phyloP scores from a whole-genome alignment of 2,329 filamentous ascomycete species.

The Conoideocrella luteorostrata region DNA sequence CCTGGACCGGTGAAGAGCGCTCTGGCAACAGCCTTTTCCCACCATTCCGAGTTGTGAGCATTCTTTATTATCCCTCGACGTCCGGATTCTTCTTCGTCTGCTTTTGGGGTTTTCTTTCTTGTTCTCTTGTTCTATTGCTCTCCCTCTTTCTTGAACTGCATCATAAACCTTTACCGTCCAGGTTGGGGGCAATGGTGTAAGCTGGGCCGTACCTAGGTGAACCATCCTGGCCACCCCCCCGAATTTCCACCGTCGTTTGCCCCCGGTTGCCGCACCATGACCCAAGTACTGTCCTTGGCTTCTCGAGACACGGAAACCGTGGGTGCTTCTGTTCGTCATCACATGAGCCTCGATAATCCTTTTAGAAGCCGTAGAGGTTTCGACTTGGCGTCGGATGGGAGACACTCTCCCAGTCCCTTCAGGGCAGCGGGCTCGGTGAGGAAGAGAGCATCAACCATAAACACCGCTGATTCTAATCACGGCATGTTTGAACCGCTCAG shows the following conservation, averaged over 20 bases:
- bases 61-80: conserved; percentile 10
- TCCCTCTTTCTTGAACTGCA: neutral
- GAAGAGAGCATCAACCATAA: conserved; percentile 42
- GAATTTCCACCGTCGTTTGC: conserved; percentile 4
- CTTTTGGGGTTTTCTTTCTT: neutral
- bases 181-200: conserved; percentile 4
- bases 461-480: conserved; percentile 37
- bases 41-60: conserved; percentile 5
- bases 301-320: conserved; percentile 17
- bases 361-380: conserved; percentile 11
- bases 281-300: conserved; percentile 19
- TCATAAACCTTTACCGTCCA: neutral
- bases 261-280: conserved; percentile 12
- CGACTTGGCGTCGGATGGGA: conserved; percentile 6
- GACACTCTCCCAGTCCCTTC: conserved; percentile 8
- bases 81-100: conserved; percentile 4
- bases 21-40: conserved; percentile 6
- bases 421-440: conserved; percentile 15
- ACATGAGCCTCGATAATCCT: conserved; percentile 16
- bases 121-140: neutral
- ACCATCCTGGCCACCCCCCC: conserved; percentile 6
- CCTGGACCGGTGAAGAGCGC: neutral
- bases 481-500: conserved; percentile 23
- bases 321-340: conserved; percentile 13
- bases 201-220: conserved; percentile 4